Percentiles rank a stretch among this genome's conserved stretches.
Conservation (phyloP, 108 stramenopile species). For the Nitzschia sp. region DNA sequence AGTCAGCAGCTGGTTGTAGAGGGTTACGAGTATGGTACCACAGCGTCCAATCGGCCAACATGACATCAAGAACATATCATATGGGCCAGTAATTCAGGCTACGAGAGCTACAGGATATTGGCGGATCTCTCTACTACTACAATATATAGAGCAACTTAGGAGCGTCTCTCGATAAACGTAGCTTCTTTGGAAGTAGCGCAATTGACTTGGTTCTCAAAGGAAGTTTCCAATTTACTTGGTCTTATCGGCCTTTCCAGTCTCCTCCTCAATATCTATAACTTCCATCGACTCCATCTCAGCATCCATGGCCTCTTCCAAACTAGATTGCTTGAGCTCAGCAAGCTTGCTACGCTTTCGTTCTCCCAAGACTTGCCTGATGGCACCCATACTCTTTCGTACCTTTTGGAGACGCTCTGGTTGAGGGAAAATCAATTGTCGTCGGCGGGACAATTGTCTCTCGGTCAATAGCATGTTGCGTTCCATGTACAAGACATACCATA, state of each 20-base stretch:
- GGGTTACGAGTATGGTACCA: too few species aligned
- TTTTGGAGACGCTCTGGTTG: conserved; percentile 75
- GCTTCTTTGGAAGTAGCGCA: background rate
- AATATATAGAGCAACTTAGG: too few species aligned
- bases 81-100: too few species aligned
- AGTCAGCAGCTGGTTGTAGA: too few species aligned
- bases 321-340: conserved; percentile 26
- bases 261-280: conserved; percentile 6
- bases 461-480: conserved; percentile 91
- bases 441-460: conserved; percentile 66
- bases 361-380: conserved; percentile 83
- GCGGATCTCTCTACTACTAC: too few species aligned
- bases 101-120: too few species aligned
- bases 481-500: conserved; percentile 94
- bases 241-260: background rate
- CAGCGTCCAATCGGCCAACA: too few species aligned
- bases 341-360: conserved; percentile 81
- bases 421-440: conserved; percentile 66
- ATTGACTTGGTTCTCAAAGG: background rate
- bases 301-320: conserved; percentile 15
- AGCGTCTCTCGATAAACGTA: background rate
- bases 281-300: conserved; percentile 12
- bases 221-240: background rate
- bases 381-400: conserved; percentile 83
- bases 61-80: too few species aligned